Evolutionary conservation across 2,329 filamentous ascomycete genomes (phyloP), one percentile per base, ranked within the genome.

Genomic region (Fusarium sp.): DNA sequence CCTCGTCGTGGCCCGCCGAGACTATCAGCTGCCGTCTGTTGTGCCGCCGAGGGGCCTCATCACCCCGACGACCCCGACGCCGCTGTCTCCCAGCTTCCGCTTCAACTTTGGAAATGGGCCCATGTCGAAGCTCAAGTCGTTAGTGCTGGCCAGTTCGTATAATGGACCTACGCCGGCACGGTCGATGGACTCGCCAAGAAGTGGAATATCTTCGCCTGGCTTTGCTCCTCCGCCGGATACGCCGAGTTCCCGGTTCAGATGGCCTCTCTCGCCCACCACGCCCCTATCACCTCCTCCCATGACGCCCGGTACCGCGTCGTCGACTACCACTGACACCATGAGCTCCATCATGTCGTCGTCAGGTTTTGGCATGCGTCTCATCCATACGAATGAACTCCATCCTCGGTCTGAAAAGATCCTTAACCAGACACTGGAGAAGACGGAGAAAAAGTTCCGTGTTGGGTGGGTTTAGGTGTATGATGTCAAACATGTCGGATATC

Each of bases 1-100:
- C 20, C 86, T 92, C 41, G 85, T 92, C 48, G 87, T 91, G 25
- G 85, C 90, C 52, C 85, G 87, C 43, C 86, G 87, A 54, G 88
- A 90, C 67, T 88, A 89, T 74, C 88, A 91, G 76, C 81, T 91
- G 9, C 88, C 88, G n/a, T 74, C 79, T 54, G 71, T 79, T 65
- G 30, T 77, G 54, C 72, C 78, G 23, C 72, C 80, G 16, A 66
- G 73, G 30, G 66, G 71, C 32, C 48, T 77, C 2, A 43, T 67
- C 20, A 70, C 74, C 11, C 81, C 81, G 11, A 77, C 79, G 6
- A 78, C 81, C 13, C 80, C 82, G 4, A 74, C 72, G 6, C 61
- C 72, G 30, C 20, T 80, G 5, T 82, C 82, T 20, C 79, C 81
- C 14, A 77, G 77, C 5, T 79, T 81, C 18, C 81, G 83, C 23